Percentiles rank a stretch among this genome's conserved stretches.
These are phyloP conservation scores for Paramecium primaurelia DNA, from an alignment of 73 alveolate species.

Conservation along the genomic window DNA sequence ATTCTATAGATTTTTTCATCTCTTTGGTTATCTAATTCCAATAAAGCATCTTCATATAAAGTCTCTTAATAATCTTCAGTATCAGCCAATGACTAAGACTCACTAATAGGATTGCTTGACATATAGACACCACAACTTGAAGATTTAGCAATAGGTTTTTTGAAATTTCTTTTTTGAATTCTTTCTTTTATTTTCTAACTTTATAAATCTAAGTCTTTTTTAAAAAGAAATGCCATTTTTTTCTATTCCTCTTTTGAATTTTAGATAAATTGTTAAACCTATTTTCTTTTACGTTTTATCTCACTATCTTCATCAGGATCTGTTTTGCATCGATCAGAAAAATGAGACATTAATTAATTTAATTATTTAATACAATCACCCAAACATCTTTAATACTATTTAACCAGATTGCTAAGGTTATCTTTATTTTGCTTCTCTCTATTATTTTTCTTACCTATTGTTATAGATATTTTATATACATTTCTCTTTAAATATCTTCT, in stretches of 20 bases:
- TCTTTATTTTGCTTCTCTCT: neutral
- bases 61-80: neutral
- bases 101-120: neutral
- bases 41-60: neutral
- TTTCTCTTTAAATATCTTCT: neutral
- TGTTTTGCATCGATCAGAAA: neutral
- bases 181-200: neutral
- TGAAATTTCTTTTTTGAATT: neutral
- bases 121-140: neutral
- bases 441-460: neutral
- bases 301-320: slow-evolving; percentile 21
- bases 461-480: neutral
- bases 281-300: neutral
- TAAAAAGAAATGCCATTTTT: neutral
- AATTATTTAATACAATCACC: neutral
- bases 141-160: neutral
- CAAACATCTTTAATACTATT: slow-evolving; percentile 1
- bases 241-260: neutral
- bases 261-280: neutral
- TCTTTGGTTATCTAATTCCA: neutral
- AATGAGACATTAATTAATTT: neutral
- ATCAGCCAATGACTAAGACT: neutral
- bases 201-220: neutral
- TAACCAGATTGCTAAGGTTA: neutral
- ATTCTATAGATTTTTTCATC: slow-evolving; percentile 12